A percentile compares a stretch with the other conserved stretches of the same genome.
Evolutionary conservation across 139 green algal species (phyloP).

Genomic region (Coelastrella sp.): DNA sequence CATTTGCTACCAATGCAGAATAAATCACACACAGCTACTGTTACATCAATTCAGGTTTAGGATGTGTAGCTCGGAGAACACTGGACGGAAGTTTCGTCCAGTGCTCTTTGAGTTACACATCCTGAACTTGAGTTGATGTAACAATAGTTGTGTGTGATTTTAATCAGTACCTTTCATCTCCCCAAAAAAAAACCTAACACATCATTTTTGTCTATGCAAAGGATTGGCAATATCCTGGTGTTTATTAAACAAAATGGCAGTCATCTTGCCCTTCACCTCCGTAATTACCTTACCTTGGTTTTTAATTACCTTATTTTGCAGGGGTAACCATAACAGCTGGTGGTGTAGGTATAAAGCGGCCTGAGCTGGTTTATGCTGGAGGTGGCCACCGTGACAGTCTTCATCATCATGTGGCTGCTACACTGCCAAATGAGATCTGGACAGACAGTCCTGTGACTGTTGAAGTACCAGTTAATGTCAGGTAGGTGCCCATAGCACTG

Average conservation of each 20-base stretch:
- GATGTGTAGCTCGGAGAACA: no score
- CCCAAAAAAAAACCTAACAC: no score
- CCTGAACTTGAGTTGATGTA: no score
- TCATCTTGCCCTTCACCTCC: no score
- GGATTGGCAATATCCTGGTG: no score
- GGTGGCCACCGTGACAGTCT: not conserved
- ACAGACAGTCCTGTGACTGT: not conserved
- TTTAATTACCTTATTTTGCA: not conserved
- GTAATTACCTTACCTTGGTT: no score
- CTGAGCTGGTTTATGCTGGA: not conserved
- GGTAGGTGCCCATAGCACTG: not conserved
- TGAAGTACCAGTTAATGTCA: not conserved
- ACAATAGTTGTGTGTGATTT: no score
- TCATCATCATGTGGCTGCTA: not conserved
- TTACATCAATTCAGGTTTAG: not conserved
- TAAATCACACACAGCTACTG: not conserved
- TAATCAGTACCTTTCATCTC: no score
- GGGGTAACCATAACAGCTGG: not conserved
- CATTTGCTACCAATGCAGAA: not conserved
- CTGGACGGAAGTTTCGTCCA: no score
- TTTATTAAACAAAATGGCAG: no score
- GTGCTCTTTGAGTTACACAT: no score
- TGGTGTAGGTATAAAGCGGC: not conserved
- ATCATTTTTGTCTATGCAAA: no score
- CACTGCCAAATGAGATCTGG: slow-evolving; percentile 14